A percentile compares a stretch with the other conserved stretches of the same genome.
Evolutionary conservation across 805 yeast species (phyloP).

Genomic region (Candida sakaeoensis): DNA sequence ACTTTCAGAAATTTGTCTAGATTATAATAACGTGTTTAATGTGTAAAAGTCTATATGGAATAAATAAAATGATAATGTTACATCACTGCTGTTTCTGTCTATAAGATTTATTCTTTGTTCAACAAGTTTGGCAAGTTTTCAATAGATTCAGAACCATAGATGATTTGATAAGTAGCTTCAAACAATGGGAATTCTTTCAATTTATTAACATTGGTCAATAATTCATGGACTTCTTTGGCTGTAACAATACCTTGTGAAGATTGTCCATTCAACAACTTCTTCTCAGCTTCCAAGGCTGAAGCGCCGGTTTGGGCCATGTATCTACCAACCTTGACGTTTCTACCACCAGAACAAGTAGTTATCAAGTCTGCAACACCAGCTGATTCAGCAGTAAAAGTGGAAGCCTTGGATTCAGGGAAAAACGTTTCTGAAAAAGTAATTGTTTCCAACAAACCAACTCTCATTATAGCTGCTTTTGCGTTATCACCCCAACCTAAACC

Average conservation of each 20-base stretch:
- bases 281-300: slow-evolving; percentile 41
- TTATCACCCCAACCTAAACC: slow-evolving; percentile 50
- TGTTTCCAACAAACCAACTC: slow-evolving; percentile 42
- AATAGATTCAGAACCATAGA: slow-evolving; percentile 37
- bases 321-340: slow-evolving; percentile 45
- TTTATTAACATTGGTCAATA: slow-evolving; percentile 33
- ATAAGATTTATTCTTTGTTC: slow-evolving; percentile 15
- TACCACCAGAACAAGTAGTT: slow-evolving; percentile 46
- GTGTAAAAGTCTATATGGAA: neutral
- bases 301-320: slow-evolving; percentile 43
- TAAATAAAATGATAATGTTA: slow-evolving; percentile 1
- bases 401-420: slow-evolving; percentile 35
- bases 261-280: slow-evolving; percentile 42
- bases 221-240: slow-evolving; percentile 45
- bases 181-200: slow-evolving; percentile 40
- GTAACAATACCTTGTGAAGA: slow-evolving; percentile 46
- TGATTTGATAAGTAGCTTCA: slow-evolving; percentile 43
- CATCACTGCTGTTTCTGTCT: slow-evolving; percentile 4
- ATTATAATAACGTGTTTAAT: no score
- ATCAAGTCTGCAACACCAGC: slow-evolving; percentile 48
- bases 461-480: slow-evolving; percentile 47
- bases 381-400: slow-evolving; percentile 42
- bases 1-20: no score
- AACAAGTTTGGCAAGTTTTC: slow-evolving; percentile 40
- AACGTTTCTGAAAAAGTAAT: slow-evolving; percentile 55